These are phyloP conservation scores for Cydonia oblonga DNA, from an alignment of 331 rosid genomes.

Conservation along the genomic window DNA sequence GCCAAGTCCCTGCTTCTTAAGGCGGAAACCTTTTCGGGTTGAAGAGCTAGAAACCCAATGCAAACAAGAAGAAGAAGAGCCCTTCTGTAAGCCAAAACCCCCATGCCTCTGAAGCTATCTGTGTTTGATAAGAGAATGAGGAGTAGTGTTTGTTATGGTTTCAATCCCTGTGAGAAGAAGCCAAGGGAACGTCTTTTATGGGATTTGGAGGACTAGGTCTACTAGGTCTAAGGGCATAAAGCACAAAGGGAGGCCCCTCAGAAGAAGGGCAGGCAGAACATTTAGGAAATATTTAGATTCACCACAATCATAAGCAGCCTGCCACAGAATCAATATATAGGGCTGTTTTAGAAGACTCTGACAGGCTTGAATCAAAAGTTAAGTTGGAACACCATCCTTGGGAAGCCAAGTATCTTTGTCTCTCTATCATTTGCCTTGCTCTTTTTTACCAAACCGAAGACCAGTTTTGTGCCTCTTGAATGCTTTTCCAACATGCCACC, in stretches of 20 bases:
- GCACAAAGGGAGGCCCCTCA: conserved; percentile 28
- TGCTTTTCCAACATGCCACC: conserved; percentile 18
- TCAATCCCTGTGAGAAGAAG: conserved; percentile 28
- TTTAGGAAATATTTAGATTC: conserved; percentile 54
- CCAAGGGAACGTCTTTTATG: conserved; percentile 36
- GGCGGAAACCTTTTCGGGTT: conserved; percentile 34
- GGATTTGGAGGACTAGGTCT: conserved; percentile 49
- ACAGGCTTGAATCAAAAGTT: conserved; percentile 79
- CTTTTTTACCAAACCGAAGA: conserved; percentile 39
- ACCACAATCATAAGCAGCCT: conserved; percentile 70
- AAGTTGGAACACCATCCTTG: conserved; percentile 64
- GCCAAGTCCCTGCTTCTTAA: conserved; percentile 54
- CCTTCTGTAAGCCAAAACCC: conserved; percentile 25
- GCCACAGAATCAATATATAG: conserved; percentile 58
- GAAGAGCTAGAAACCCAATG: conserved; percentile 50
- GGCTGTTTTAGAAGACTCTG: conserved; percentile 65
- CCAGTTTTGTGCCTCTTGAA: neutral
- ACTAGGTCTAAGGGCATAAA: conserved; percentile 58
- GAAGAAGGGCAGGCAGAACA: conserved; percentile 16
- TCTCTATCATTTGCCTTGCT: conserved; percentile 35
- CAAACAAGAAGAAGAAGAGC: conserved; percentile 34
- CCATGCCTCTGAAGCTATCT: conserved; percentile 38
- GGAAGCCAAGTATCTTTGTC: conserved; percentile 78
- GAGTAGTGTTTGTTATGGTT: conserved; percentile 14
- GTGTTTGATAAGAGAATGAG: conserved; percentile 16